A percentile compares a stretch with the other conserved stretches of the same genome.
Evolutionary conservation across 306 rosid genomes (phyloP).

Genomic region (Prinsepia uniflora): DNA sequence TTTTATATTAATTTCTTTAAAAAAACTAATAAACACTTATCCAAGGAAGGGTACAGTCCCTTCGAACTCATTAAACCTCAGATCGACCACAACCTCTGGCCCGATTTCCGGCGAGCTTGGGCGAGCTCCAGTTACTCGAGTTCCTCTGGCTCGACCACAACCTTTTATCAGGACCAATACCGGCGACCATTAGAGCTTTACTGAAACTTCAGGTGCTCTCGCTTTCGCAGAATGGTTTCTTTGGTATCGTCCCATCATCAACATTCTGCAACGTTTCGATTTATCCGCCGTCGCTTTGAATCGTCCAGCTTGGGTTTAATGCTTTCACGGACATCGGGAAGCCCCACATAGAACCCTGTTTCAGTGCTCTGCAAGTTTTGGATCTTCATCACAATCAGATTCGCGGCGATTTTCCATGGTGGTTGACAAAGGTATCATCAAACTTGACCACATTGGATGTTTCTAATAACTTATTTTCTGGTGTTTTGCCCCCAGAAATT

Average conservation of each 20-base stretch:
- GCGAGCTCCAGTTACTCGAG: constrained; percentile 67
- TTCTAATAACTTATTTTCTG: constrained; percentile 63
- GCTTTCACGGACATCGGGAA: constrained; percentile 54
- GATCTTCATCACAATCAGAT: constrained; percentile 53
- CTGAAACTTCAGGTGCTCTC: constrained; percentile 65
- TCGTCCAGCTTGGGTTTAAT: constrained; percentile 52
- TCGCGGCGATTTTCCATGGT: constrained; percentile 43
- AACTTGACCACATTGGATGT: constrained; percentile 49
- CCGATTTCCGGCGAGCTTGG: constrained; percentile 58
- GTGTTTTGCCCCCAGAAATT: constrained; percentile 40
- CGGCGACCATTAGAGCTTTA: constrained; percentile 50
- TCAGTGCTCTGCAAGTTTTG: constrained; percentile 43
- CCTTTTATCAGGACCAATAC: constrained; percentile 64
- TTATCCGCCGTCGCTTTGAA: constrained; percentile 41
- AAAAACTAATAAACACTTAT: too few species aligned
- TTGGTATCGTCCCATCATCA: constrained; percentile 60
- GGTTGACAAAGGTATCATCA: constrained; percentile 51
- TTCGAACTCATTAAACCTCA: too few species aligned
- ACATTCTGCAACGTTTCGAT: constrained; percentile 37
- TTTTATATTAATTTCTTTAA: too few species aligned
- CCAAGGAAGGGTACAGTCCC: too few species aligned
- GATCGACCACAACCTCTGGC: too few species aligned
- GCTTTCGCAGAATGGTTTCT: constrained; percentile 44
- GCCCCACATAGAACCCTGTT: constrained; percentile 43
- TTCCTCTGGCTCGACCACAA: constrained; percentile 89